These are phyloP conservation scores for Puccinia hordei DNA, from an alignment of 1,284 basidiomycete species.

Conservation along the genomic window DNA sequence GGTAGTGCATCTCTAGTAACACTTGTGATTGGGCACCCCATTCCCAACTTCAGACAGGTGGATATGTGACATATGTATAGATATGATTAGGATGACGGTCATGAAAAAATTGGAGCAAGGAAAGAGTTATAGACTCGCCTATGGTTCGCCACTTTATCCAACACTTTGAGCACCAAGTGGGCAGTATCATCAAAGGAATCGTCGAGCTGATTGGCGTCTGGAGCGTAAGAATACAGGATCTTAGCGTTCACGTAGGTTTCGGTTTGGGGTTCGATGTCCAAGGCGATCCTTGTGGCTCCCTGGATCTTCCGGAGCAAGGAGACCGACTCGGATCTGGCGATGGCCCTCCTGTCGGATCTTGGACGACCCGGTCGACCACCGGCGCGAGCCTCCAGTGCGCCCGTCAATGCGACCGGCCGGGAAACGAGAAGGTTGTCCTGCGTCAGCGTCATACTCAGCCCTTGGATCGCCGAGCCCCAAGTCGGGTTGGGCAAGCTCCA, in stretches of 20 bases:
- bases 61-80: too few species aligned
- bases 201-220: neutral
- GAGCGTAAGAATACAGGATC: neutral
- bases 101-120: too few species aligned
- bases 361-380: neutral
- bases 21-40: conserved; percentile 25
- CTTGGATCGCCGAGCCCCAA: neutral
- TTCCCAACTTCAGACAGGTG: conserved; percentile 36
- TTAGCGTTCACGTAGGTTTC: neutral
- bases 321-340: neutral
- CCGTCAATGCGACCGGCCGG: neutral
- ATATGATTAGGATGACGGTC: too few species aligned
- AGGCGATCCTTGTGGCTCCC: neutral
- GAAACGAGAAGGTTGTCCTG: neutral
- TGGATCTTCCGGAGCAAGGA: conserved; percentile 10
- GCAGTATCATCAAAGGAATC: conserved; percentile 3
- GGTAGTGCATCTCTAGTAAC: conserved; percentile 3
- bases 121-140: too few species aligned
- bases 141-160: neutral
- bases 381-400: neutral
- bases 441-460: neutral
- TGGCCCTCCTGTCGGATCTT: neutral
- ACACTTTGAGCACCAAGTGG: neutral
- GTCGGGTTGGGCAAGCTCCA: neutral
- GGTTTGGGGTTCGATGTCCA: neutral